Base-by-base conservation (phyloP, 805 yeast genomes). In the Scheffersomyces amazonensis region DNA sequence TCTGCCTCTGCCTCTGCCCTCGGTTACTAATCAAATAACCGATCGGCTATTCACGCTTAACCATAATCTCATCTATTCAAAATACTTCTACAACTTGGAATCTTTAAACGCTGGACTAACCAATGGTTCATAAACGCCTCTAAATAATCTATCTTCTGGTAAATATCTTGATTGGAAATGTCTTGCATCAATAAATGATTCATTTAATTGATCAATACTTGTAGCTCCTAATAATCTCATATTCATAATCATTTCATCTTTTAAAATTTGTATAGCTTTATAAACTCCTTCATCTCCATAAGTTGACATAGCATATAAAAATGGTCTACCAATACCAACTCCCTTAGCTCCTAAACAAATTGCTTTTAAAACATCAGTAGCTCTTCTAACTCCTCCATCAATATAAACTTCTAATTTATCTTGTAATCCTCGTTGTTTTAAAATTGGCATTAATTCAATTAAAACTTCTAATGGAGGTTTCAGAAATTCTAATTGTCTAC, bases 361-460 rank as follows among this genome's bases (percentile, higher is more conserved):
- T 0, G 93, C 91, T 52, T 86, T 85, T 35, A 85, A 49, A n/a
- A 86, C 62, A 53, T 86, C 95, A 3, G 88, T 76, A 9, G 86
- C 93, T 49, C 91, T 71, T 44, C 88, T 71, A 19, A 85, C 69
- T 25, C 93, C 93, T 36, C 95, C 93, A 53, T 86, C 93, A 20
- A 86, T 57, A 53, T 66, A 84, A 7, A 85, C 72, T 48, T 82
- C 86, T 35, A 83, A 65, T 42, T 75, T 73, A 32, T 72, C 64
- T 23, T 69, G 62, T 20, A 78, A 60, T 2, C 68, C 61, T 13
- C 55, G 55, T 35, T 60, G 55, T 30, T 62, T 66, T 41, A 78
- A 62, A 13, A 67, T 52, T 11, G 75, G 73, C 50, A 61, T 69
- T 18, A 79, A 66, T 42, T 81, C 83, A 4, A 73, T 76, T 35